Percentiles rank a stretch among this genome's conserved stretches.
phyloP scores from a whole-genome alignment of 2,329 filamentous ascomycete genomes.

The Apiospora saccharicola region DNA sequence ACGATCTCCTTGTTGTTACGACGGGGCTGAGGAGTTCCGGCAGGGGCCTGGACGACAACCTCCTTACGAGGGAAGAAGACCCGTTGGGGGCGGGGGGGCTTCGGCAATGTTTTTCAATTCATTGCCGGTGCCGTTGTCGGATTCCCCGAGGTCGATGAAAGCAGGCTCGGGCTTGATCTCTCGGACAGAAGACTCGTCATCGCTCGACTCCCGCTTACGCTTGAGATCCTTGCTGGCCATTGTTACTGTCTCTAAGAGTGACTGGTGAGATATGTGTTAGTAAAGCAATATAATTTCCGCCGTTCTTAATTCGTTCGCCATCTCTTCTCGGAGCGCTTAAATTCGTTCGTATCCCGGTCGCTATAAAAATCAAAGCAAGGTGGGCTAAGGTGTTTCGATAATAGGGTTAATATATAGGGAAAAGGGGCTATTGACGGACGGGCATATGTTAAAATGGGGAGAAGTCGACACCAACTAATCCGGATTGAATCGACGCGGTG shows the following conservation, averaged over 20 bases:
- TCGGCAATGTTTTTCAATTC: neutral
- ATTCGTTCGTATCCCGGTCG: no score
- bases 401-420: neutral
- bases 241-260: neutral
- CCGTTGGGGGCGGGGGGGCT: neutral
- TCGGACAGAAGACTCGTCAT: neutral
- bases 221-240: neutral
- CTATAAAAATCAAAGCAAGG: neutral
- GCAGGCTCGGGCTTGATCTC: neutral
- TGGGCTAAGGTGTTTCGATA: neutral
- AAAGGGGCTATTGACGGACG: neutral
- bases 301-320: no score
- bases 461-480: neutral
- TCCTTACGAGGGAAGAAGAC: neutral
- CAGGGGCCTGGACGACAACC: neutral
- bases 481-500: neutral
- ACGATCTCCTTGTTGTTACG: neutral
- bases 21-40: neutral
- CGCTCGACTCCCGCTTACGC: neutral
- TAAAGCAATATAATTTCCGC: neutral
- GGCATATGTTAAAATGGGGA: neutral
- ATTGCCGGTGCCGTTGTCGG: neutral
- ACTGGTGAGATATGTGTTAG: neutral
- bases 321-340: no score
- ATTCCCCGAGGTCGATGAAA: neutral